phyloP scores from a whole-genome alignment of 2,329 filamentous ascomycete genomes.

The Microdochium bolleyi region DNA sequence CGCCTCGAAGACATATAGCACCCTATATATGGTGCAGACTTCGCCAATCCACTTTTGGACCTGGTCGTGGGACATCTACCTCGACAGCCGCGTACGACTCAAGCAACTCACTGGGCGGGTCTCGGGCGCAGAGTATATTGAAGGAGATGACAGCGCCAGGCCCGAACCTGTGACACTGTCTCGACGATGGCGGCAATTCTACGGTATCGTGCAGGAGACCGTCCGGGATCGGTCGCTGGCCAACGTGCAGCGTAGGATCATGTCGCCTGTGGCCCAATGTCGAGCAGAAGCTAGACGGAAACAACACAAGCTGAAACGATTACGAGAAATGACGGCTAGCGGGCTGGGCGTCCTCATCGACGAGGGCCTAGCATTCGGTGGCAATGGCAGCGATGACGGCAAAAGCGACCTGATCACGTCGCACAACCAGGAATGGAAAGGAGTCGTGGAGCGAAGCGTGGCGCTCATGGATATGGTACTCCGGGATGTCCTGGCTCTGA shows the following conservation, averaged over 20 bases:
- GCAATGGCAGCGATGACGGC: conserved; percentile 47
- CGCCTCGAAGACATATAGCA: conserved; percentile 68
- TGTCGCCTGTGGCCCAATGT: conserved; percentile 71
- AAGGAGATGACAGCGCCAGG: conserved; percentile 13
- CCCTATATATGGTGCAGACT: conserved; percentile 79
- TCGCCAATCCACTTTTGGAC: conserved; percentile 68
- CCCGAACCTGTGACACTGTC: conserved; percentile 31
- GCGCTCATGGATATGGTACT: conserved; percentile 82
- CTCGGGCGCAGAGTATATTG: conserved; percentile 19
- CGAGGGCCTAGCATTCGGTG: conserved; percentile 66
- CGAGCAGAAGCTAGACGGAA: conserved; percentile 70
- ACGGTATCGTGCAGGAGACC: conserved; percentile 68
- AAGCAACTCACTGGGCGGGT: conserved; percentile 20
- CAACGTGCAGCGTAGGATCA: conserved; percentile 62
- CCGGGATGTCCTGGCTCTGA: conserved; percentile 57
- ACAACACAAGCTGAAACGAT: conserved; percentile 59
- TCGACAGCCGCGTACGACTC: conserved; percentile 45
- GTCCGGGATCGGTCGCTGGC: conserved; percentile 64
- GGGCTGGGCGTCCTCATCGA: conserved; percentile 82
- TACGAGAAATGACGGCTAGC: conserved; percentile 76
- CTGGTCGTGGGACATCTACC: conserved; percentile 64
- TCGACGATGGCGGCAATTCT: conserved; percentile 62
- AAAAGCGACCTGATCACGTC: conserved; percentile 36
- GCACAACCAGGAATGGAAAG: conserved; percentile 50
- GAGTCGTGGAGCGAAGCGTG: conserved; percentile 71